Percentiles rank a stretch among this genome's conserved stretches.
Evolutionary conservation across 352 stramenopile genomes (phyloP).

Genomic region (Globisporangium ultimum): DNA sequence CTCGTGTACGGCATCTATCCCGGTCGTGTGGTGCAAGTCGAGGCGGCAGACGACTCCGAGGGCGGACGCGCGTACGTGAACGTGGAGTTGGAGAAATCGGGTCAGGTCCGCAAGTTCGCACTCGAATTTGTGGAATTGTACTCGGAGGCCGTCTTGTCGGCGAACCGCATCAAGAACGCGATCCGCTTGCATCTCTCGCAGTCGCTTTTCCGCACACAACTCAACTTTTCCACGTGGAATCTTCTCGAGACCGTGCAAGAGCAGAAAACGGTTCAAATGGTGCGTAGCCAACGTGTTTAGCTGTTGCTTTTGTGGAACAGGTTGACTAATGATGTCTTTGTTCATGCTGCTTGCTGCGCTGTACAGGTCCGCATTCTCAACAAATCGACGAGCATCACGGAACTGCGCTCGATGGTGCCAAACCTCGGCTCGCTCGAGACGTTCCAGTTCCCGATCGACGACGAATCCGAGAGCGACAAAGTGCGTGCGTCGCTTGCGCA

Average conservation of each 20-base stretch:
- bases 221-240: constrained; percentile 88
- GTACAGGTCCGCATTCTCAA: constrained; percentile 53
- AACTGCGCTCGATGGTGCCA: constrained; percentile 77
- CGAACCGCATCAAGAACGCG: constrained; percentile 79
- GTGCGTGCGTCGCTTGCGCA: constrained; percentile 58
- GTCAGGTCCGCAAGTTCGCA: constrained; percentile 39
- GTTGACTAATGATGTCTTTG: no score
- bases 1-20: constrained; percentile 73
- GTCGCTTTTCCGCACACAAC: constrained; percentile 71
- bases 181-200: constrained; percentile 72
- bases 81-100: constrained; percentile 43
- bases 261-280: constrained; percentile 80
- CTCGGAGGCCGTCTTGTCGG: constrained; percentile 70
- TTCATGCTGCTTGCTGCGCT: no score
- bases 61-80: constrained; percentile 55
- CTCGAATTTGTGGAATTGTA: constrained; percentile 76
- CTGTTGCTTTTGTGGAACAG: no score
- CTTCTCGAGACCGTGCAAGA: constrained; percentile 77
- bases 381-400: constrained; percentile 79
- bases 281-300: constrained; percentile 17
- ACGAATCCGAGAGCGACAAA: constrained; percentile 52
- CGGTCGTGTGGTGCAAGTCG: constrained; percentile 55
- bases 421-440: constrained; percentile 69
- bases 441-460: constrained; percentile 41
- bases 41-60: constrained; percentile 57